Conservation (phyloP, 1,284 basidiomycete species). For the Trichosporon asahii region DNA sequence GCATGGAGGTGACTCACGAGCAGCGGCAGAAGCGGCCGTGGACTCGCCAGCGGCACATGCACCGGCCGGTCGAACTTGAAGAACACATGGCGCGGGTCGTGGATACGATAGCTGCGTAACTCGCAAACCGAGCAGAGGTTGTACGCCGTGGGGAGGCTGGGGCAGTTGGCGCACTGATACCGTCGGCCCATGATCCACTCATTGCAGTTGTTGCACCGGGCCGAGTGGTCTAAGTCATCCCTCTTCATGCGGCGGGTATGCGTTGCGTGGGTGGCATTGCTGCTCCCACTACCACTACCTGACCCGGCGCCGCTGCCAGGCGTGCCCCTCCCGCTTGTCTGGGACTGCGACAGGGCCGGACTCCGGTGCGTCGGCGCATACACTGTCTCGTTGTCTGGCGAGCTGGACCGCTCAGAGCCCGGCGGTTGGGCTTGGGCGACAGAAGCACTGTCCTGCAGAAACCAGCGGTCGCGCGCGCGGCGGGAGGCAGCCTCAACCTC, state of each 20-base stretch:
- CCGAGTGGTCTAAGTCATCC: conserved; percentile 45
- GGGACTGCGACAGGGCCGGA: not conserved
- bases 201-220: conserved; percentile 43
- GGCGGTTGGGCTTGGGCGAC: conserved; percentile 30
- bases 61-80: conserved; percentile 78
- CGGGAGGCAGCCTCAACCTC: conserved; percentile 71
- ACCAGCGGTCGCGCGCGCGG: conserved; percentile 71
- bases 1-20: no score
- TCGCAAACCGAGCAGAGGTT: conserved; percentile 72
- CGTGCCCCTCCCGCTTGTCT: not conserved
- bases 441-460: conserved; percentile 64
- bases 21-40: conserved; percentile 63
- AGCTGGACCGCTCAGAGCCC: conserved; percentile 35
- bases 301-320: not conserved
- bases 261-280: conserved; percentile 2
- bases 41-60: conserved; percentile 63
- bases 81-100: conserved; percentile 79
- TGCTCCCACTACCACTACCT: not conserved
- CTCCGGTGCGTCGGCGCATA: conserved; percentile 31
- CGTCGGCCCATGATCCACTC: conserved; percentile 49
- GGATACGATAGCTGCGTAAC: conserved; percentile 66
- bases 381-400: conserved; percentile 49
- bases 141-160: conserved; percentile 45
- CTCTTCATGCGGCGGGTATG: conserved; percentile 13
- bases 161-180: conserved; percentile 53